Percentiles rank a stretch among this genome's conserved stretches.
phyloP scores from a whole-genome alignment of 345 rosid genomes.

The Arabidopsis suecica region DNA sequence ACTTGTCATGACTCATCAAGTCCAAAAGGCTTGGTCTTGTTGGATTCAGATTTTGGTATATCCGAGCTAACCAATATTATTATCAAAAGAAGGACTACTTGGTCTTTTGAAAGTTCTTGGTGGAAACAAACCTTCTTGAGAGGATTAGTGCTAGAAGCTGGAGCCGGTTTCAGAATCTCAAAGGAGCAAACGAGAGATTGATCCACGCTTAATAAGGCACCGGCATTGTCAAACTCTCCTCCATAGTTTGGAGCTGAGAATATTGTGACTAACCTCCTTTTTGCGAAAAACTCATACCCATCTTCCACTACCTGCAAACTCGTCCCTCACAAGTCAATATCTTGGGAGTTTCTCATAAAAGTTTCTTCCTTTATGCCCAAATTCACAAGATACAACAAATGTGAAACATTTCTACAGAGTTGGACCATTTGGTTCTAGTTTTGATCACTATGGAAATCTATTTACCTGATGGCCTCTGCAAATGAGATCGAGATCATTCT shows the following conservation, averaged over 20 bases:
- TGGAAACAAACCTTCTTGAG: conserved; percentile 70
- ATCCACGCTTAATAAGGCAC: conserved; percentile 83
- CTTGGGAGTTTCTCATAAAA: conserved; percentile 8
- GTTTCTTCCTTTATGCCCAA: conserved; percentile 9
- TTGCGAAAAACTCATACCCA: conserved; percentile 94
- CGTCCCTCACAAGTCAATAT: background rate
- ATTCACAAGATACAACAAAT: background rate
- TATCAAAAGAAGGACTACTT: conserved; percentile 7
- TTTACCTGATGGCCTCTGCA: conserved; percentile 98
- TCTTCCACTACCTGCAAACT: conserved; percentile 93
- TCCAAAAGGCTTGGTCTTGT: background rate
- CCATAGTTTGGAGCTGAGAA: conserved; percentile 99
- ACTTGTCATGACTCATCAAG: background rate
- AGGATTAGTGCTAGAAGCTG: conserved; percentile 52
- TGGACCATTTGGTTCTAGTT: background rate
- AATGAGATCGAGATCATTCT: conserved; percentile 92
- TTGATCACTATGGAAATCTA: background rate
- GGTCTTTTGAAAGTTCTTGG: background rate
- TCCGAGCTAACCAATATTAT: background rate
- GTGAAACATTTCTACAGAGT: background rate
- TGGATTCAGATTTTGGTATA: background rate
- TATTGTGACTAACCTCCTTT: conserved; percentile 82
- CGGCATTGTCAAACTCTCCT: conserved; percentile 98
- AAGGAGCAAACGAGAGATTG: conserved; percentile 83
- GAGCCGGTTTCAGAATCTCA: conserved; percentile 84